Evolutionary conservation across 2,329 filamentous ascomycete genomes (phyloP), one percentile per base, ranked within the genome.

Genomic region (Pseudocercospora crystallina): DNA sequence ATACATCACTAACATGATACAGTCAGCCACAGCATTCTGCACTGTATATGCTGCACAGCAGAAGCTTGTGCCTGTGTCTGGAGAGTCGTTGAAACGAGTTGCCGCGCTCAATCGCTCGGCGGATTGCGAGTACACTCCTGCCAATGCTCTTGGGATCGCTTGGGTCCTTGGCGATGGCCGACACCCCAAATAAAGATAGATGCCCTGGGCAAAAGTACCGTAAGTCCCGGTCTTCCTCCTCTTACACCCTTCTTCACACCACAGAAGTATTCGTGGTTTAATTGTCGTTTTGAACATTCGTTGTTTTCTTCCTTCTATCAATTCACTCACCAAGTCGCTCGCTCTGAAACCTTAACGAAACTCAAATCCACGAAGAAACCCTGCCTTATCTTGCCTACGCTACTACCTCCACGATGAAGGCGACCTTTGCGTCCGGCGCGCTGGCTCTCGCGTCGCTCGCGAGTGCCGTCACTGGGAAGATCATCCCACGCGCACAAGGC

Each of bases 391-490:
- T 15, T 36, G 14, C 38, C 14, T 36, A 26, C 40, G 29, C 42
- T 17, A 33, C 42, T 17, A 48, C 37, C 42, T 29, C n/a, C 43
- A 54, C 38, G 15, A 61, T 61, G 59, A 59, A 56, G 47, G 35
- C 34, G 41, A 37, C 43, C 32, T 30, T 57, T 43, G 34, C 35
- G 15, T 37, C 49, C 51, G 47, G 48, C 38, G 54, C 58, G 48
- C 50, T 55, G 50, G 57, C 55, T 45, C 44, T 58, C 39, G 51
- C 58, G 35, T 55, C 54, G 33, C 42, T 59, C 26, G 48, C 52
- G 12, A 44, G 47, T 33, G 35, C 50, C n/a, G 54, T 51, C 44
- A 20, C 31, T 30, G 47, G 42, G 12, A 42, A 51, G 29, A 47
- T 58, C 35, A 48, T 58, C 36, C 53, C 57, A 34, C 57, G 57